Base-by-base conservation (phyloP, 257 asterid genomes). In the Ilex aquifolium region DNA sequence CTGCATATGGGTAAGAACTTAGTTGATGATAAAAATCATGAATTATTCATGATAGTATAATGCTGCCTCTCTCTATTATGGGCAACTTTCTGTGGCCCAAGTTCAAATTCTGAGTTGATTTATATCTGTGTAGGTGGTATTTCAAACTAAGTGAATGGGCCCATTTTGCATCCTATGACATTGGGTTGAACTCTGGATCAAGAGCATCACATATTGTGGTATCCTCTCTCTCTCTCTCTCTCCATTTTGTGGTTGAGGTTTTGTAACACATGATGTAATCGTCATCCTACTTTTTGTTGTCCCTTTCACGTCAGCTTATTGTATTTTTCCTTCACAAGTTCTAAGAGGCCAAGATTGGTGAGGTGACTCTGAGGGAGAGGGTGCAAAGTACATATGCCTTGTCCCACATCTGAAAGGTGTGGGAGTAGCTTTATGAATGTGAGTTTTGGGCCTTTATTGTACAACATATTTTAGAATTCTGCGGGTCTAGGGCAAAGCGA, bases 141-240 rank as follows among this genome's bases (percentile, higher is more conserved):
- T 87, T 93, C 72, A 93, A 88, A 84, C 87, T 93, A 65, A 85
- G 88, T 75, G 99, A 93, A 77, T 93, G 99, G 99, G 94, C 88
- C 63, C 95, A 93, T 65, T 85, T 77, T 76, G 87, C 99, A 67
- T 79, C 97, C 7, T 93, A 90, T 81, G 99, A 93, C 67, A 87
- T 93, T 59, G 97, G 97, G 57, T 77, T 93, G 82, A 93, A 96
- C 80, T 87, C 97, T 71, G 97, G 99, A 58, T 83, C 95, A 68
- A 76, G 94, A 77, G 91, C 96, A 36, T 82, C 96, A 17, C 87
- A 93, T 84, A 85, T 93, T 78, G 77, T 93, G 99, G 99, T 93
- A 88, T 48, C 59, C 27, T 68, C 63, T 65, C 59, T 50, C 57
- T 56, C 31, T 36, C 44, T 70, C 65, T 49, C 32, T 44, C 16